These are phyloP conservation scores for Takashimella koratensis DNA, from an alignment of 1,284 basidiomycete species.

Conservation along the genomic window DNA sequence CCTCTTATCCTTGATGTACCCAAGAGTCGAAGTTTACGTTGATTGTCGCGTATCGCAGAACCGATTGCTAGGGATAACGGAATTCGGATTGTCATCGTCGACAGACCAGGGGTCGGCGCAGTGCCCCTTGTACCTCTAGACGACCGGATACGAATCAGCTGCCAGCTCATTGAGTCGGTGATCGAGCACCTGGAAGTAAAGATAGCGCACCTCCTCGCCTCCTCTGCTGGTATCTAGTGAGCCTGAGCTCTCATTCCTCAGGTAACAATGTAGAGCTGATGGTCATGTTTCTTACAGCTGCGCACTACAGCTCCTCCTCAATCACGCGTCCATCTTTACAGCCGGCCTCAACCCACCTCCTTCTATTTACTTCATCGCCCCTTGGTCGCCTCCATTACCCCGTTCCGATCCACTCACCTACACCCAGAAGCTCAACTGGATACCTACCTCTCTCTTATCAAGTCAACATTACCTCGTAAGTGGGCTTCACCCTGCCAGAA, in stretches of 20 bases:
- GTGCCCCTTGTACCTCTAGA: slow-evolving; percentile 32
- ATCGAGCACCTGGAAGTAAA: slow-evolving; percentile 38
- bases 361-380: slow-evolving; percentile 35
- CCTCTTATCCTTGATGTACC: too few relatives aligned
- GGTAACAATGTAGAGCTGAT: too few relatives aligned
- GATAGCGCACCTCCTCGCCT: slow-evolving; percentile 34
- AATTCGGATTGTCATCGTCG: slow-evolving; percentile 40
- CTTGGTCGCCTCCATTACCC: slow-evolving; percentile 42
- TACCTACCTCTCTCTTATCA: slow-evolving; percentile 37
- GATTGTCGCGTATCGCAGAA: slow-evolving; percentile 21
- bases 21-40: background rate
- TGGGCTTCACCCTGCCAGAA: background rate
- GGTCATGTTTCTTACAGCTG: slow-evolving; percentile 27
- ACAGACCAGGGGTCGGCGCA: slow-evolving; percentile 42
- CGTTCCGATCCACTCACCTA: slow-evolving; percentile 34
- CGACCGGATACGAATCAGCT: slow-evolving; percentile 33
- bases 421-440: slow-evolving; percentile 38
- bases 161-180: slow-evolving; percentile 39
- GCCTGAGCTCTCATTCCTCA: slow-evolving; percentile 4
- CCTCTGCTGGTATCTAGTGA: slow-evolving; percentile 44
- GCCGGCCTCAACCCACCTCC: slow-evolving; percentile 31
- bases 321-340: slow-evolving; percentile 26
- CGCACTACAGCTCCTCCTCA: slow-evolving; percentile 34
- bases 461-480: slow-evolving; percentile 39
- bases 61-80: slow-evolving; percentile 35